Percentiles rank a stretch among this genome's conserved stretches.
phyloP scores from a whole-genome alignment of 306 rosid genomes.

The Glycyrrhiza uralensis region DNA sequence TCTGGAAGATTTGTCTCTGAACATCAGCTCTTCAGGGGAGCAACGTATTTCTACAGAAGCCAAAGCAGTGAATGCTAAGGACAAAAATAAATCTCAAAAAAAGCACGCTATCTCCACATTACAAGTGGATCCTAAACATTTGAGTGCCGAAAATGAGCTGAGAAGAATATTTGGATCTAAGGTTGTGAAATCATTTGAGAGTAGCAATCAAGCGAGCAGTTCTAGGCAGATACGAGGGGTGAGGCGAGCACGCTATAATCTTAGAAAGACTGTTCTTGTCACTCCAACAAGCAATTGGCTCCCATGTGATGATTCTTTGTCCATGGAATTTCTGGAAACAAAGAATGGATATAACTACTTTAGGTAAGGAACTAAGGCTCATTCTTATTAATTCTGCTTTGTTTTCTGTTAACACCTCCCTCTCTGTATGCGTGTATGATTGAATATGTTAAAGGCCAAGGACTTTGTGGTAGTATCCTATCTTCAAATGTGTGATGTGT shows the following conservation, averaged over 20 bases:
- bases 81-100: slow-evolving; percentile 33
- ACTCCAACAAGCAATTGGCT: slow-evolving; percentile 81
- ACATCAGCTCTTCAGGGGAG: slow-evolving; percentile 27
- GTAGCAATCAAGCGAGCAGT: slow-evolving; percentile 67
- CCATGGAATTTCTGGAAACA: slow-evolving; percentile 70
- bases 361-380: slow-evolving; percentile 48
- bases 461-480: not conserved
- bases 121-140: slow-evolving; percentile 77
- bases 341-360: slow-evolving; percentile 67
- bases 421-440: not conserved
- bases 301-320: slow-evolving; percentile 86
- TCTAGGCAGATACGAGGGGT: slow-evolving; percentile 82
- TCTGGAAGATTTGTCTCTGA: slow-evolving; percentile 54
- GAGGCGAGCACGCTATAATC: slow-evolving; percentile 58
- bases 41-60: slow-evolving; percentile 26
- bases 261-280: slow-evolving; percentile 70
- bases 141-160: slow-evolving; percentile 90
- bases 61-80: slow-evolving; percentile 32
- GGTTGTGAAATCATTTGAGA: slow-evolving; percentile 89
- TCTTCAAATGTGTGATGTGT: slow-evolving; percentile 1
- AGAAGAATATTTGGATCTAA: slow-evolving; percentile 92
- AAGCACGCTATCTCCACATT: slow-evolving; percentile 35
- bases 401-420: not conserved
- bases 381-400: not conserved
- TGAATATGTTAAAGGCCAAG: not conserved